These are phyloP conservation scores for Patellifolia procumbens DNA, from an alignment of 179 eudicot species.

Conservation along the genomic window DNA sequence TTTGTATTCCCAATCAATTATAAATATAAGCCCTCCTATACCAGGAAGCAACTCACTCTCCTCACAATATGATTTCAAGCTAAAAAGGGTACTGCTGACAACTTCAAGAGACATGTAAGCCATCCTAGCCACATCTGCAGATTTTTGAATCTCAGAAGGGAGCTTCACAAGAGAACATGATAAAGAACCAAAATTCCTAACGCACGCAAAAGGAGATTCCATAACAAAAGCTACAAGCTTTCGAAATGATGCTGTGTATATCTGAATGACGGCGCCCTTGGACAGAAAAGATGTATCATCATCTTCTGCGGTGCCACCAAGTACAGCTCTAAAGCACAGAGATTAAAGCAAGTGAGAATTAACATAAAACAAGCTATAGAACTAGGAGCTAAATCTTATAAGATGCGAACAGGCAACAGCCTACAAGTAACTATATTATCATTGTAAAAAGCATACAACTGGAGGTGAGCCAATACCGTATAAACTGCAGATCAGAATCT, in stretches of 20 bases:
- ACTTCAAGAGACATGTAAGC: conserved; percentile 74
- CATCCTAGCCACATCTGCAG: conserved; percentile 44
- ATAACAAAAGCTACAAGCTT: conserved; percentile 50
- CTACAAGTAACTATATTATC: neutral
- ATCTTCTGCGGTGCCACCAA: conserved; percentile 60
- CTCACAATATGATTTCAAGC: conserved; percentile 46
- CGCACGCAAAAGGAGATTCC: conserved; percentile 64
- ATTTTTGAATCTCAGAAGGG: conserved; percentile 34
- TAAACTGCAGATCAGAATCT: conserved; percentile 49
- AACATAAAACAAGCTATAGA: conserved; percentile 15
- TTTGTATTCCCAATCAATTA: conserved; percentile 73
- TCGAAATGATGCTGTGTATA: conserved; percentile 51
- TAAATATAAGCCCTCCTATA: conserved; percentile 52
- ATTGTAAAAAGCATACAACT: neutral
- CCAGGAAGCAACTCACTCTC: conserved; percentile 54
- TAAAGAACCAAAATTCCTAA: conserved; percentile 47
- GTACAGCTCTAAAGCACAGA: conserved; percentile 63
- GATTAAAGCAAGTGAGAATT: conserved; percentile 3
- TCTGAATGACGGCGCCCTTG: conserved; percentile 42
- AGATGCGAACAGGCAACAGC: neutral
- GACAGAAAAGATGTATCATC: conserved; percentile 61
- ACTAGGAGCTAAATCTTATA: neutral
- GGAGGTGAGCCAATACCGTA: conserved; percentile 50
- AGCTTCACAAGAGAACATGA: conserved; percentile 34
- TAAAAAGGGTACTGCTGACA: conserved; percentile 59